A percentile compares a stretch with the other conserved stretches of the same genome.
Evolutionary conservation across 2,329 filamentous ascomycete genomes (phyloP).

Genomic region (Fusarium citri): DNA sequence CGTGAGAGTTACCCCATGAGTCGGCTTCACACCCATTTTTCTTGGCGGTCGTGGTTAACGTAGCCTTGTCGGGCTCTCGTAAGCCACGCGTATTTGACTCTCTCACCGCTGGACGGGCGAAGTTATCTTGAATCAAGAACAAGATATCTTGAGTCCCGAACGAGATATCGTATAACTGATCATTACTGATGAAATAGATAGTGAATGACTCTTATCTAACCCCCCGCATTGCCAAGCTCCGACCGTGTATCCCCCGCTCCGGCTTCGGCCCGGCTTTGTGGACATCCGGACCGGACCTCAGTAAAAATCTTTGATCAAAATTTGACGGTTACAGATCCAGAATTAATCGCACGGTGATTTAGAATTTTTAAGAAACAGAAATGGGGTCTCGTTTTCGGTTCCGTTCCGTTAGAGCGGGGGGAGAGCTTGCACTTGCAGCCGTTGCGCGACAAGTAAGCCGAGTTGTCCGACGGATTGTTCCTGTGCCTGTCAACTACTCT

Average conservation of each 20-base stretch:
- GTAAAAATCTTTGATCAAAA: conserved; percentile 1
- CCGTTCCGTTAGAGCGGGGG: background rate
- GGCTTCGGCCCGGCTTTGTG: conserved; percentile 39
- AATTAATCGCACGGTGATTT: conserved; percentile 33
- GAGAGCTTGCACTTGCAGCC: background rate
- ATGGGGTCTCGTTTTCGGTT: background rate
- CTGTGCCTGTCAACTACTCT: conserved; percentile 5
- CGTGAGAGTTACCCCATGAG: background rate
- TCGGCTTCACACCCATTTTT: background rate
- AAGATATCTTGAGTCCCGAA: background rate
- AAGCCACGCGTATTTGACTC: conserved; percentile 12
- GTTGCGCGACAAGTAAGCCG: conserved; percentile 12
- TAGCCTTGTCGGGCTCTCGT: conserved; percentile 30
- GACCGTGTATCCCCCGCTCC: conserved; percentile 21
- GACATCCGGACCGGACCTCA: conserved; percentile 31
- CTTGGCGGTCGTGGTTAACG: background rate
- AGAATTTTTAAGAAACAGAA: background rate
- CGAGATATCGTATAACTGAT: too few species aligned
- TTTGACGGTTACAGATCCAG: conserved; percentile 5
- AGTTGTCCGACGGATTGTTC: conserved; percentile 13
- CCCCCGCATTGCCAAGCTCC: conserved; percentile 26
- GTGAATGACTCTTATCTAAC: conserved; percentile 12
- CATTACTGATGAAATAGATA: background rate
- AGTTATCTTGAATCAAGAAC: conserved; percentile 15
- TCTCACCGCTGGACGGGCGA: conserved; percentile 5